phyloP scores from a whole-genome alignment of 169 alveolate genomes.

The Plasmodium gaboni region DNA sequence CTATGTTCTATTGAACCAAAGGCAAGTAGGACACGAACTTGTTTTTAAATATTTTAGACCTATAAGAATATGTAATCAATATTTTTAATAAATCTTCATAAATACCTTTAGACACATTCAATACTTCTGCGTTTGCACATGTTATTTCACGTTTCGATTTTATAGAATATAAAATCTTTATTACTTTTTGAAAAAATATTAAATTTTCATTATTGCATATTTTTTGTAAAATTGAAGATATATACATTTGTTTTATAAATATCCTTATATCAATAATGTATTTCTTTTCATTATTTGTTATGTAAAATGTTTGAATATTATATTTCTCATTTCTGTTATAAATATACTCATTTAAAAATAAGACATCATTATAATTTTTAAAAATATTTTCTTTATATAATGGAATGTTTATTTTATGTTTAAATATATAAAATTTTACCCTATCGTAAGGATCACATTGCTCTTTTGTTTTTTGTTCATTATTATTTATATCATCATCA shows the following conservation, averaged over 20 bases:
- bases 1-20: conserved; percentile 22
- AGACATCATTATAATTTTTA: conserved; percentile 23
- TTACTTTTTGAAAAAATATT: conserved; percentile 40
- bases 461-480: not conserved
- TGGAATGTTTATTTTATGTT: conserved; percentile 62
- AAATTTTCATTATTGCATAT: conserved; percentile 1
- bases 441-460: not conserved
- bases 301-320: conserved; percentile 32
- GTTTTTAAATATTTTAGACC: conserved; percentile 8
- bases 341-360: conserved; percentile 55
- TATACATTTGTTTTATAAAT: conserved; percentile 39
- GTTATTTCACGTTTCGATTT: conserved; percentile 11
- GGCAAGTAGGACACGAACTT: conserved; percentile 31
- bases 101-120: conserved; percentile 28
- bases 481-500: not conserved
- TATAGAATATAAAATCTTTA: conserved; percentile 42
- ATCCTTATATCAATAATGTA: conserved; percentile 62
- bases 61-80: conserved; percentile 31
- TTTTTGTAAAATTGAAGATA: conserved; percentile 21
- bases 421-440: conserved; percentile 25
- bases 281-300: conserved; percentile 24
- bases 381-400: conserved; percentile 31
- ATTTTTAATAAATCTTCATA: conserved; percentile 63
- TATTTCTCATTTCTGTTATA: conserved; percentile 41
- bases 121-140: conserved; percentile 20